These are phyloP conservation scores for Adansonia grandidieri DNA, from an alignment of 441 rosid genomes.

Conservation along the genomic window DNA sequence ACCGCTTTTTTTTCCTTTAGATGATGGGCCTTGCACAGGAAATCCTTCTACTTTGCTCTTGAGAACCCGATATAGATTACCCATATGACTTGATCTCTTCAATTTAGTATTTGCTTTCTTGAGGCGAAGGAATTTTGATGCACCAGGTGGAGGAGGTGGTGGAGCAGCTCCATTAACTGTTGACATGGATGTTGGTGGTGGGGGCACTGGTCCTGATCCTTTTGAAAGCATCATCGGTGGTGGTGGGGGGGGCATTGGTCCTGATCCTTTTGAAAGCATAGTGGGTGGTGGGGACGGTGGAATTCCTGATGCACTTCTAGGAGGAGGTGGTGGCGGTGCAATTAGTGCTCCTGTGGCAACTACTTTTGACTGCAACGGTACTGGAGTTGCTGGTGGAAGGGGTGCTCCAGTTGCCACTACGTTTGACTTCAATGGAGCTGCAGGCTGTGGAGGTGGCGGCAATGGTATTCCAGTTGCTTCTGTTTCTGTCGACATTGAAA, in stretches of 20 bases:
- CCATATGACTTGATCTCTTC: constrained; percentile 79
- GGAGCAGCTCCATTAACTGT: constrained; percentile 32
- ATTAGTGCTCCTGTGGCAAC: constrained; percentile 18
- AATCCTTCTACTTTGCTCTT: constrained; percentile 82
- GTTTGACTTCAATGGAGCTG: constrained; percentile 3
- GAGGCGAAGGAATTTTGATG: constrained; percentile 55
- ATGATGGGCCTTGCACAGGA: constrained; percentile 39
- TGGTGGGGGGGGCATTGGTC: constrained; percentile 21
- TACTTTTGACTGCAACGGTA: not conserved
- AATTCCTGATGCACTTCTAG: constrained; percentile 25
- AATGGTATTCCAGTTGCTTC: not conserved
- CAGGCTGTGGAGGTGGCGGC: constrained; percentile 22
- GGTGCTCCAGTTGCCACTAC: not conserved
- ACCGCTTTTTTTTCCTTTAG: constrained; percentile 43
- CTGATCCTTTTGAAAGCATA: constrained; percentile 30
- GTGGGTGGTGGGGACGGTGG: constrained; percentile 44
- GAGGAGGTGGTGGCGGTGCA: constrained; percentile 45
- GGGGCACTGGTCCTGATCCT: constrained; percentile 28
- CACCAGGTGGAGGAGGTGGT: constrained; percentile 68
- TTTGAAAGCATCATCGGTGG: constrained; percentile 34
- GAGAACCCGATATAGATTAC: constrained; percentile 67
- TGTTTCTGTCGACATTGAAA: not conserved
- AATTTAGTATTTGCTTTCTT: constrained; percentile 71
- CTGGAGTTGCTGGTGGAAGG: constrained; percentile 18
- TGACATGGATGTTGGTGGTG: not conserved